Evolutionary conservation across 805 yeast genomes (phyloP).

Genomic region (Debaryomyces prosopidis): DNA sequence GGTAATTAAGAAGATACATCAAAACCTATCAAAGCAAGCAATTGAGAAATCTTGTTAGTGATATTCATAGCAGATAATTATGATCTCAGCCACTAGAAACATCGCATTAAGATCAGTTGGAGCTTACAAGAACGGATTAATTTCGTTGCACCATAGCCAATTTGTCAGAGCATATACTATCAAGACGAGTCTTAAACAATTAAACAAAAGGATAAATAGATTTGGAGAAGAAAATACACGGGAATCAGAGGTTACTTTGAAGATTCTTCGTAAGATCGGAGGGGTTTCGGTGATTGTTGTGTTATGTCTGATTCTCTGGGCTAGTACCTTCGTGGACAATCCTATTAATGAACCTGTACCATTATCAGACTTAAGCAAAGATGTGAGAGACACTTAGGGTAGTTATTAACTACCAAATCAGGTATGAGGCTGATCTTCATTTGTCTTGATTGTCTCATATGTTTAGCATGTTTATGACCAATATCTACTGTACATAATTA

Average conservation of each 20-base stretch:
- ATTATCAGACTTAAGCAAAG: conserved; percentile 19
- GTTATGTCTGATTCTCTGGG: conserved; percentile 27
- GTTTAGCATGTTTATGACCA: too few species aligned
- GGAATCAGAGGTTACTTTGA: conserved; percentile 30
- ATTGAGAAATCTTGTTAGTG: too few species aligned
- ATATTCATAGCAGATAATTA: not conserved
- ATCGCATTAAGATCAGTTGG: not conserved
- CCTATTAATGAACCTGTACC: conserved; percentile 9
- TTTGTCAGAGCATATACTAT: conserved; percentile 12
- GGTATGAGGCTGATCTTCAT: too few species aligned
- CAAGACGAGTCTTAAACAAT: conserved; percentile 15
- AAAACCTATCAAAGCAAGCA: too few species aligned
- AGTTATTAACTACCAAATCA: too few species aligned
- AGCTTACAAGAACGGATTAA: not conserved
- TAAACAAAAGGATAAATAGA: conserved; percentile 25
- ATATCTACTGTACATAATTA: too few species aligned
- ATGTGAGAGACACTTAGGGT: conserved; percentile 14
- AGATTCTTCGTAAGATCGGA: conserved; percentile 22
- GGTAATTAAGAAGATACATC: not conserved
- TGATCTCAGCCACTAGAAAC: conserved; percentile 1
- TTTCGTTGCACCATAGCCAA: conserved; percentile 1
- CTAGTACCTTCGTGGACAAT: conserved; percentile 19
- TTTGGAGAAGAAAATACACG: conserved; percentile 34
- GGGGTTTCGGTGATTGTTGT: conserved; percentile 26
- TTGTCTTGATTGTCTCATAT: too few species aligned